Base-by-base conservation (phyloP, 129 eudicot genomes). In the Heracleum sosnowskyi region DNA sequence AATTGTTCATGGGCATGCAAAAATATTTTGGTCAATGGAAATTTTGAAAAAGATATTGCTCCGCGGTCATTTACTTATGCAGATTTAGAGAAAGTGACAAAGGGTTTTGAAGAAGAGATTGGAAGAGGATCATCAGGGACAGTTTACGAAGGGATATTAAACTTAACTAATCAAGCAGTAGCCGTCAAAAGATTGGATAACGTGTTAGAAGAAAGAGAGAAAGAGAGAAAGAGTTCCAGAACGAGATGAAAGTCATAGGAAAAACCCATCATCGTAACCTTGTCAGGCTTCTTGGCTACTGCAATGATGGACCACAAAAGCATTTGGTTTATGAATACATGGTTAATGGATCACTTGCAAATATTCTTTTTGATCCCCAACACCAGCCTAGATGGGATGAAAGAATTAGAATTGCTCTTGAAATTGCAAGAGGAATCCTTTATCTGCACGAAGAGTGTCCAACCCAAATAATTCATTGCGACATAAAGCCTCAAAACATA, bases 201-300 rank as follows among this genome's bases (percentile, higher is more conserved):
- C 71, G 47, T 78, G 41, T 22, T 79, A 73, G 35, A 62, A 10
- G 86, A 84, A 62, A 86, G 83, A 2, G 89, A 10, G 86, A 84
- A 62, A 86, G 83, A 2, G 89, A 86, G 40, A 77, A 68, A 22
- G 89, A 86, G 69, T 86, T 86, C 31, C 81, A 86, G 51, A 83
- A 80, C 3, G 87, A 86, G 36, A 69, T 83, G 79, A 83, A 80
- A 80, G 81, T 83, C 42, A 86, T 86, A 7, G 87, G 85, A 68
- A 79, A 77, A 68, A 84, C 90, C 20, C 75, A 87, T 80, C 90
- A 87, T 57, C 83, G 86, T 4, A 86, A 84, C 74, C 77, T 86
- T 10, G 75, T 83, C 53, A 69, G 45, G 17, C 36, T 86, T 51
- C 78, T 81, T 6, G 87, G 90, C 57, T 86, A 86, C 34, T 81